Evolutionary conservation across 129 eudicot species (phyloP), one percentile per base, ranked within the genome.

Genomic region (Escallonia herrerae): DNA sequence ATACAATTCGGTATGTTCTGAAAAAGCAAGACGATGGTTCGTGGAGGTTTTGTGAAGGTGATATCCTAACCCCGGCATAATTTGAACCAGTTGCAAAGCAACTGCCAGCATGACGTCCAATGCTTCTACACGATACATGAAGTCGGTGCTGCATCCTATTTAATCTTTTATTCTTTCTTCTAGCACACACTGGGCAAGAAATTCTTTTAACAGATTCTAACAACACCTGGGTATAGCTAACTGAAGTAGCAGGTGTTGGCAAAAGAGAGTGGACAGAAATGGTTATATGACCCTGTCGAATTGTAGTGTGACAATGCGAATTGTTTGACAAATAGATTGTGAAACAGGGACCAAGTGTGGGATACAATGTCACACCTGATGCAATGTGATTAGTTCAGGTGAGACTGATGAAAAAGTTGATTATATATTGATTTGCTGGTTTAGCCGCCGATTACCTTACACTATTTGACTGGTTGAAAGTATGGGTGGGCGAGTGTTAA

Each of bases 11-110:
- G 49, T 93, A 93, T 69, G 58, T 81, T 60, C 79, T 93, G 75
- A 83, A 77, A 72, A 79, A 81, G 79, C 91, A 83, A 67, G 87
- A 77, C 4, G 95, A 86, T 72, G 96, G 95, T 40, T 81, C 95
- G 3, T 93, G 99, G 96, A 89, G 79, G 76, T 93, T 93, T 63
- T 85, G 80, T 58, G 83, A 86, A 81, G 87, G 87, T 49, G 87
- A 84, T 66, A 76, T 91, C 68, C 82, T 72, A 70, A 63, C 76
- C 63, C 60, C 83, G 8, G 67, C 83, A 51, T 84, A 84, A 90
- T 60, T 22, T 49, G 49, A 5, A 8, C 49, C 0, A 45, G 59
- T 40, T 65, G 71, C 42, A 53, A 53, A 3, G 5, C 58, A 3
- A n/a, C 7, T 53, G 58, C 33, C 5, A 53, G 58, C 58, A 14